Conservation (phyloP, 176 grass and related monocot genomes). For the Bonia amplexicaulis region DNA sequence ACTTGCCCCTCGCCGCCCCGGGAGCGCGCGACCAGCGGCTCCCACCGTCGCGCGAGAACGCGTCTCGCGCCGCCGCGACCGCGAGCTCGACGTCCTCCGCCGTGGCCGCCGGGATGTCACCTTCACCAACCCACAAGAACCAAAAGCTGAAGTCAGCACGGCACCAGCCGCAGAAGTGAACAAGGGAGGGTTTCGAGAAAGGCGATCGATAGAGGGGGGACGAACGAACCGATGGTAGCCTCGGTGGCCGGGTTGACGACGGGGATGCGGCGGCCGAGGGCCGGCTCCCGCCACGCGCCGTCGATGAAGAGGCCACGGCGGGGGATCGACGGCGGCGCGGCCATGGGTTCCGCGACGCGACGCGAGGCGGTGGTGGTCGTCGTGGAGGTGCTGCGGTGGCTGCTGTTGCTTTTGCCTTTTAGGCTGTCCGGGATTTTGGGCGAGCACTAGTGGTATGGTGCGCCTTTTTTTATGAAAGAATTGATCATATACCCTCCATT, state of each 20-base stretch:
- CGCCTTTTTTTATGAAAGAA: too few species aligned
- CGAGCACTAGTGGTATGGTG: too few species aligned
- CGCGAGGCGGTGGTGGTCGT: background rate
- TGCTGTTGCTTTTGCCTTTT: background rate
- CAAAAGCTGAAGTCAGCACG: background rate
- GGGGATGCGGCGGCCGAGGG: slow-evolving; percentile 61
- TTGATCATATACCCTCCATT: too few species aligned
- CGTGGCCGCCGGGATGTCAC: slow-evolving; percentile 83
- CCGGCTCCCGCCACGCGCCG: slow-evolving; percentile 73
- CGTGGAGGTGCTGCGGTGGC: background rate
- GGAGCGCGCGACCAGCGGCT: slow-evolving; percentile 64
- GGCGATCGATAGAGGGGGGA: background rate
- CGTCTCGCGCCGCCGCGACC: slow-evolving; percentile 65
- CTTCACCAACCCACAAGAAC: slow-evolving; percentile 19
- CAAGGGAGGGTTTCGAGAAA: too few species aligned
- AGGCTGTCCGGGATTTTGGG: too few species aligned
- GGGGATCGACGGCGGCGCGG: slow-evolving; percentile 36
- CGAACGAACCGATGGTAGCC: slow-evolving; percentile 50
- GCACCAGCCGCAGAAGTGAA: background rate
- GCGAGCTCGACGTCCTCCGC: slow-evolving; percentile 90
- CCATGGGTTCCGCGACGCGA: slow-evolving; percentile 1
- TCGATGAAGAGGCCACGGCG: slow-evolving; percentile 77
- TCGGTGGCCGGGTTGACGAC: slow-evolving; percentile 87
- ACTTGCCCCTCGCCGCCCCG: slow-evolving; percentile 56
- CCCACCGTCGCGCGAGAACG: slow-evolving; percentile 58